Evolutionary conservation across 768 basidiomycete species (phyloP), one percentile per base, ranked within the genome.

Genomic region (Boletus reticulatus): DNA sequence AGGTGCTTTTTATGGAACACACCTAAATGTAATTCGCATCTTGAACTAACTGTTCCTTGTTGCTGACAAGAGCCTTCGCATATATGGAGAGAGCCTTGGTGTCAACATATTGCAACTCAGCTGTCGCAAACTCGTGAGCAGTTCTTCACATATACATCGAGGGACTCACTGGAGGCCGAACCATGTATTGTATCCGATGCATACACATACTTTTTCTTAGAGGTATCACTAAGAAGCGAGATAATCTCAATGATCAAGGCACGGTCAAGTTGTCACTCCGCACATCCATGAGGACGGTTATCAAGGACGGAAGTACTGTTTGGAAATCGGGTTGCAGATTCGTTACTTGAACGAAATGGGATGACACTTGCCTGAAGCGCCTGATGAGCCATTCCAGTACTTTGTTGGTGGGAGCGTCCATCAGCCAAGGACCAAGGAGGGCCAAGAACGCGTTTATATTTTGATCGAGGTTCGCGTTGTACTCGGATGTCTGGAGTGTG

Each of bases 301-400:
- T 73, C 11, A 93, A 67, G 4, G 84, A 77, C 1, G 92, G 89
- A 13, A 94, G 65, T 7, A 94, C 78, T 0, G 84, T 85, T 69
- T 94, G 89, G 71, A 95, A 92, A 69, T 96, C 94, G 5, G 4
- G 27, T 60, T 47, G 39, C 7, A 44, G 34, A 43, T 48, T 13
- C 42, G 55, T 43, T 37, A 13, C 22, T n/a, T 14, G 6, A 6
- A 31, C 10, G 52, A 17, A 3, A 53, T 4, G 11, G n/a, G 16
- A 56, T 0, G 3, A 48, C 6, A 16, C 83, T 41, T 60, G 92
- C 95, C 95, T 86, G 73, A 98, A 97, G 53, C 94, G 78, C 64
- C 92, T 78, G 4, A 98, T 92, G 24, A 98, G 81, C 96, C 96
- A 99, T 66, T 99, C 97, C 27, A 99, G 67, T 10, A 92, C 82